phyloP scores from a whole-genome alignment of 306 rosid species.

The Luffa aegyptiaca region DNA sequence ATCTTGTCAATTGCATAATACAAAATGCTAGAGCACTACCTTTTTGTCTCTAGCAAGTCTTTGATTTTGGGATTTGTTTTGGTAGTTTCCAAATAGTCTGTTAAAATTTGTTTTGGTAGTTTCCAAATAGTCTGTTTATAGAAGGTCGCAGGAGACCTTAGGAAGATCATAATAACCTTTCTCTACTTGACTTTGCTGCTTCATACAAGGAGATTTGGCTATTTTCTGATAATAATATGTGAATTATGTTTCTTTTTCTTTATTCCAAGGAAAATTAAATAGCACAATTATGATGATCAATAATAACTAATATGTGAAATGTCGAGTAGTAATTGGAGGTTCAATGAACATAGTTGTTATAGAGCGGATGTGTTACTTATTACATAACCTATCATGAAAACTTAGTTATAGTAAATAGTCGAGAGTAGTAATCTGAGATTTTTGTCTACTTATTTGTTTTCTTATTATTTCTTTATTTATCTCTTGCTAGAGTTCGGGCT shows the following conservation, averaged over 20 bases:
- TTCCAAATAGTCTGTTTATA: not conserved
- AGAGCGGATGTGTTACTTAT: not conserved
- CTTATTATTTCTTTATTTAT: conserved; percentile 27
- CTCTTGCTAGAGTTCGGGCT: conserved; percentile 79
- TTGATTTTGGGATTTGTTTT: not conserved
- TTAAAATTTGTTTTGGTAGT: not conserved
- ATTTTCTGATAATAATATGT: not conserved
- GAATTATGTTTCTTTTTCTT: not conserved
- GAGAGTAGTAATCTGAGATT: not conserved
- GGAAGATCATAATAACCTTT: not conserved
- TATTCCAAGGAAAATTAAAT: not conserved
- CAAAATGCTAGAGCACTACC: not conserved
- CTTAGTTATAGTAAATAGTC: not conserved
- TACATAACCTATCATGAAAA: not conserved
- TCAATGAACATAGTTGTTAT: not conserved
- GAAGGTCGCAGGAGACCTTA: not conserved
- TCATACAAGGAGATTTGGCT: not conserved
- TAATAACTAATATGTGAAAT: not conserved
- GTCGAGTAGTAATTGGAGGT: not conserved
- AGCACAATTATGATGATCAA: not conserved
- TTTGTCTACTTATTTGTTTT: conserved; percentile 18
- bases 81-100: not conserved
- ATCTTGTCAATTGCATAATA: not conserved
- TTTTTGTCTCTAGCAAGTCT: not conserved
- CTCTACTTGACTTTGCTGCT: conserved; percentile 2